phyloP scores from a whole-genome alignment of 176 grass and related monocot species.

The Carex parvula region DNA sequence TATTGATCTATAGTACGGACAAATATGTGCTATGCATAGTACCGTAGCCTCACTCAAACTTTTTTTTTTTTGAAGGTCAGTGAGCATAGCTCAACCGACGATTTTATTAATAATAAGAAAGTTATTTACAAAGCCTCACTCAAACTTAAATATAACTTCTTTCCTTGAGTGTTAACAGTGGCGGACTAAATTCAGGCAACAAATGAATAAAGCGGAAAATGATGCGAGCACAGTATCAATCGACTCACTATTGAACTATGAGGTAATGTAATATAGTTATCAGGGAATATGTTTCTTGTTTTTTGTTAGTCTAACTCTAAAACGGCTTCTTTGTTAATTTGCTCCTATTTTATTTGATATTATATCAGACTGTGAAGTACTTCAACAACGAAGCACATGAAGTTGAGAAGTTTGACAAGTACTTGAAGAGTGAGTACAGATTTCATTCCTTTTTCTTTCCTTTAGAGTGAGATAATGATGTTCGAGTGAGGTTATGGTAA shows the following conservation, averaged over 20 bases:
- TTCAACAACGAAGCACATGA: conserved; percentile 96
- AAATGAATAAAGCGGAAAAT: conserved; percentile 99
- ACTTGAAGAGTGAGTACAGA: conserved; percentile 88
- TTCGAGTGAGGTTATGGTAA: too few relatives aligned
- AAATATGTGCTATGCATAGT: too few relatives aligned
- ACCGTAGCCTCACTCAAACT: too few relatives aligned
- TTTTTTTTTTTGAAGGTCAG: too few relatives aligned
- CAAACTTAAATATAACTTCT: neutral
- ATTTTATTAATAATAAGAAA: too few relatives aligned
- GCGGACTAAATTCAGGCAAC: conserved; percentile 86
- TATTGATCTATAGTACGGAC: too few relatives aligned
- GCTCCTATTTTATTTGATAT: conserved; percentile 31
- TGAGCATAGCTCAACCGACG: too few relatives aligned
- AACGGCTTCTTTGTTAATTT: conserved; percentile 28
- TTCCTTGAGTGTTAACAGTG: conserved; percentile 50
- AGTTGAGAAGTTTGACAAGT: conserved; percentile 89
- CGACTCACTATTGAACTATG: conserved; percentile 94
- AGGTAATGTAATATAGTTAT: conserved; percentile 52
- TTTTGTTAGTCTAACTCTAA: conserved; percentile 1
- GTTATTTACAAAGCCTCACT: too few relatives aligned
- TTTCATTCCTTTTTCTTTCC: neutral
- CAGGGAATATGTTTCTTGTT: conserved; percentile 20
- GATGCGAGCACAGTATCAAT: conserved; percentile 87
- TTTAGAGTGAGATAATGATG: conserved; percentile 21
- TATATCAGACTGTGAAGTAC: conserved; percentile 84